Evolutionary conservation across 768 basidiomycete genomes (phyloP).

Genomic region (Calocera cornea): DNA sequence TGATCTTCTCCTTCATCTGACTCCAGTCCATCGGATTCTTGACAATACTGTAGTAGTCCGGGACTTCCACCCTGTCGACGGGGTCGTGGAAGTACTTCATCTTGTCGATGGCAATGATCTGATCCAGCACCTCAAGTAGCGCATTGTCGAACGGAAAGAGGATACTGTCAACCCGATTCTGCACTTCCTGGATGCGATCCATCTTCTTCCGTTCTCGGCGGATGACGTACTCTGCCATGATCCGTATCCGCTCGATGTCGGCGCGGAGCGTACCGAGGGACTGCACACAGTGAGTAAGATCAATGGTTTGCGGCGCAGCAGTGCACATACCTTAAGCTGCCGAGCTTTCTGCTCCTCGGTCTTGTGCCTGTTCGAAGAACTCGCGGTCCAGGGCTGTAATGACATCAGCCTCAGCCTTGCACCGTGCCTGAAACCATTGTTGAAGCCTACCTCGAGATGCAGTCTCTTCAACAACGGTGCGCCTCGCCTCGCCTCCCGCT

Average conservation of each 20-base stretch:
- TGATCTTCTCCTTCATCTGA: conserved; percentile 66
- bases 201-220: conserved; percentile 77
- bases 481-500: conserved; percentile 82
- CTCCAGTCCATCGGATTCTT: conserved; percentile 81
- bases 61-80: conserved; percentile 62
- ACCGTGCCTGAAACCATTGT: not conserved
- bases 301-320: not conserved
- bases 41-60: conserved; percentile 84
- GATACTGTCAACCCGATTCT: conserved; percentile 45
- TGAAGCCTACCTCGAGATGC: conserved; percentile 57
- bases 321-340: conserved; percentile 59
- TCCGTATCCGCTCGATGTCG: conserved; percentile 63
- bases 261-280: conserved; percentile 32
- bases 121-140: conserved; percentile 53
- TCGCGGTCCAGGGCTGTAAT: conserved; percentile 75
- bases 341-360: conserved; percentile 70
- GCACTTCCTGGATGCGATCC: conserved; percentile 49
- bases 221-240: conserved; percentile 49
- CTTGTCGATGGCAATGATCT: conserved; percentile 58
- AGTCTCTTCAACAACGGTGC: conserved; percentile 86
- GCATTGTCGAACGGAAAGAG: conserved; percentile 54
- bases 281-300: conserved; percentile 15
- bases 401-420: not conserved
- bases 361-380: conserved; percentile 43
- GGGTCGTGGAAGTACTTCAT: conserved; percentile 68